phyloP scores from a whole-genome alignment of 2,329 filamentous ascomycete genomes.

The Diaporthe sp. region DNA sequence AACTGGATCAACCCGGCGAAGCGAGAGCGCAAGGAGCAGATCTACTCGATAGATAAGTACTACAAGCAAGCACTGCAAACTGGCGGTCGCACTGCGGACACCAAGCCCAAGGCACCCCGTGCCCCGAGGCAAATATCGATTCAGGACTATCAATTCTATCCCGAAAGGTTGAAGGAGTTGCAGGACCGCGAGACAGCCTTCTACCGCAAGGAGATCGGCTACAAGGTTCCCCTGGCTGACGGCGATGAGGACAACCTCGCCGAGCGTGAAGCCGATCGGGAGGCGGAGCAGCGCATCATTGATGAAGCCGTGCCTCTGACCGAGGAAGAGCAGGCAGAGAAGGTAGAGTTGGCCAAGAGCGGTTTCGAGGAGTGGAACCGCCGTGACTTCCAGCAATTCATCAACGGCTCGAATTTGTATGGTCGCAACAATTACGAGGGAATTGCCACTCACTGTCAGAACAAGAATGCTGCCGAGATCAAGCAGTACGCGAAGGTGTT shows the following conservation, averaged over 20 bases:
- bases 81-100: conserved; percentile 81
- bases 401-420: conserved; percentile 95
- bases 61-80: conserved; percentile 91
- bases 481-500: conserved; percentile 94
- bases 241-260: conserved; percentile 87
- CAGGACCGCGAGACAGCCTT: conserved; percentile 97
- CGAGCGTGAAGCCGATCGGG: conserved; percentile 88
- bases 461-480: conserved; percentile 87
- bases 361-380: conserved; percentile 97
- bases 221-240: conserved; percentile 92
- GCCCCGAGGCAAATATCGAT: conserved; percentile 93
- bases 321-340: conserved; percentile 90
- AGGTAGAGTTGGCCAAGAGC: conserved; percentile 83
- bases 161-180: conserved; percentile 83
- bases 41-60: conserved; percentile 99
- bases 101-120: conserved; percentile 95
- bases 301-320: conserved; percentile 91
- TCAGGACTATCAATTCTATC: conserved; percentile 99
- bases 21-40: conserved; percentile 97
- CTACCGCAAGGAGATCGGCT: conserved; percentile 95
- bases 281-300: conserved; percentile 90
- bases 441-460: conserved; percentile 92
- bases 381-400: conserved; percentile 97
- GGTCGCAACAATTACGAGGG: conserved; percentile 87
- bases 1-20: conserved; percentile 99